Base-by-base conservation (phyloP, 768 basidiomycete species). In the Imleria badia region DNA sequence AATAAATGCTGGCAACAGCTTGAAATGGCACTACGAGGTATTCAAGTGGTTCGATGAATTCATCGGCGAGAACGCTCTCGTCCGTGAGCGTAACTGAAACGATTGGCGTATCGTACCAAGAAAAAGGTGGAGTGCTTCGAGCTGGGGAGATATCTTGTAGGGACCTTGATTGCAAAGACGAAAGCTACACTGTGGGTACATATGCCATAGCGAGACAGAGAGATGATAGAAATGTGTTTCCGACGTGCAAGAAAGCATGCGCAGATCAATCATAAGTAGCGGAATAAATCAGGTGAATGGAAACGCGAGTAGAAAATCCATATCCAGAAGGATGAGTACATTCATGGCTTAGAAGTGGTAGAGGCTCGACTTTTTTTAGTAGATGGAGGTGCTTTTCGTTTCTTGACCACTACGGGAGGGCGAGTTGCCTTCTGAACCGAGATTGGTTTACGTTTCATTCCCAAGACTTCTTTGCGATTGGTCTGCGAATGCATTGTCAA, bases 21-120 rank as follows among this genome's bases (percentile, higher is more conserved):
- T 96, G 68, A 93, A 94, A 69, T 98, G 96, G 96, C 92, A 98
- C 72, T 78, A 89, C 60, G 96, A 99, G 69, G 88, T 98, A 13
- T 87, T 99, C 74, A 79, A 82, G 55, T 98, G 93, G 93, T 87
- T 97, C 57, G 83, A 87, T 52, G 71, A 83, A 64, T 90, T 79
- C 61, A 76, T 87, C 13, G 85, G 82, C 39, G 47, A 67, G 29
- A 59, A 52, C 6, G 52, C 51, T 13, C n/a, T 45, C 19, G 7
- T 19, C 39, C 46, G 17, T 30, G 35, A 51, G 14, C 61, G 46
- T 33, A 61, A 66, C 52, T 68, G 35, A 59, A 33, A 10, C 6
- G 3, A 23, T 11, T 7, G 22, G 30, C 15, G 22, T 36, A 38
- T 38, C 26, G 26, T 29, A 45, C 45, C 10, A 47, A n/a, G 41